Evolutionary conservation across 371 early-diverging fungal species (phyloP), one percentile per base, ranked within the genome.

Genomic region (Dichotomocladium elegans): DNA sequence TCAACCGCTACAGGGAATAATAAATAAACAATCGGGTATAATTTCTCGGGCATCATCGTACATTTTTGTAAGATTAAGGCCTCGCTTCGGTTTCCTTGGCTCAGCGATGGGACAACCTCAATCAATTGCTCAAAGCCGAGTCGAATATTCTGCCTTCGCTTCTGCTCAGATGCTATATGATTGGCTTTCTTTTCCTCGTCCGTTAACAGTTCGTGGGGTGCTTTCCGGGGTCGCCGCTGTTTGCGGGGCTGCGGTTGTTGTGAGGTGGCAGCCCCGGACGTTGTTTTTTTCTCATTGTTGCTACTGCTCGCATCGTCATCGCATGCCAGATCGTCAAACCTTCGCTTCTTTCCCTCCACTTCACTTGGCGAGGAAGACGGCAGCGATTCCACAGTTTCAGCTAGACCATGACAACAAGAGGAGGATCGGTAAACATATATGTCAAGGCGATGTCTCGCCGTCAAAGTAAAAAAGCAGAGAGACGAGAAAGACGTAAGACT

Each of bases 111-210:
- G 4, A 94, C 91, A 24, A 93, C 75, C 37, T 86, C 86, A 29
- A 85, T 82, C 44, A 95, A 80, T 63, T 88, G 82, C 58, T 88
- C 89, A 67, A 92, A 92, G 8, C 93, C 92, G 19, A 76, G 65
- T 33, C 90, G 73, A 60, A 94, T 95, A 57, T 89, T 90, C 37
- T 89, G 87, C 34, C 95, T 75, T 53, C 95, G 87, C 61, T 92
- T 90, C 63, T 95, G 91, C 68, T 95, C 95, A 8, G 90, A 89
- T 2, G 90, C 92, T 65, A 96, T 95, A 71, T 96, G 97, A 70
- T 95, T 96, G 4, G 92, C 89, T 49, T 91, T 85, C 70, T 96
- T 95, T 61, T 95, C 93, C n/a, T 88, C 87, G 46, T 91, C 93
- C 1, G 94, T 91, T 60, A 95, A 71, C n/a, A 93, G 75, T 60